Percentiles rank a stretch among this genome's conserved stretches.
Evolutionary conservation across 148 eudicot genomes (phyloP).

Genomic region (Fagopyrum homotropicum): DNA sequence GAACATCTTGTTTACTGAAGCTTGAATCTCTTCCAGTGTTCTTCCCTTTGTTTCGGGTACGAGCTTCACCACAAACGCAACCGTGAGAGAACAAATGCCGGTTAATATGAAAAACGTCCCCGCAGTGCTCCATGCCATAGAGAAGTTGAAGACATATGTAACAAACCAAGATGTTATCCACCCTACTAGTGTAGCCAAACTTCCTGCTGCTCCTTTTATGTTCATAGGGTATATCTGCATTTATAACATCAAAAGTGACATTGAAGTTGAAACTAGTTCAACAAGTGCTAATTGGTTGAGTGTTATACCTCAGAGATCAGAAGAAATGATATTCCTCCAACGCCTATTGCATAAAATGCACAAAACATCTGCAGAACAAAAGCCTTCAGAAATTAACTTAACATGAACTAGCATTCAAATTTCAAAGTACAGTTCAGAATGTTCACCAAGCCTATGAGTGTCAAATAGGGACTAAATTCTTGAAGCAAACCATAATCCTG

Average conservation of each 20-base stretch:
- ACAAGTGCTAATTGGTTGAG: too few relatives aligned
- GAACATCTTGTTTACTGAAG: slow-evolving; percentile 14
- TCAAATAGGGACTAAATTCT: slow-evolving; percentile 23
- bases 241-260: not conserved
- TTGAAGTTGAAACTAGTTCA: too few relatives aligned
- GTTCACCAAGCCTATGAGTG: slow-evolving; percentile 32
- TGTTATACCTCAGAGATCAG: not conserved
- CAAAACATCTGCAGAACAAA: not conserved
- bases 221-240: slow-evolving; percentile 7
- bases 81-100: not conserved
- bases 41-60: slow-evolving; percentile 13
- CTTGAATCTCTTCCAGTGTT: slow-evolving; percentile 5
- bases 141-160: not conserved
- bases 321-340: not conserved
- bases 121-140: slow-evolving; percentile 11
- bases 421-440: not conserved
- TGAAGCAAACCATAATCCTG: slow-evolving; percentile 24
- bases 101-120: not conserved
- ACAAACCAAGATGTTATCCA: slow-evolving; percentile 1
- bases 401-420: not conserved
- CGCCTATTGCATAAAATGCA: not conserved
- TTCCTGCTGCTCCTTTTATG: slow-evolving; percentile 6
- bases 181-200: not conserved
- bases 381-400: not conserved
- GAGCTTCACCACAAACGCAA: slow-evolving; percentile 2